Base-by-base conservation (phyloP, 2,329 filamentous ascomycete species). In the Ceratocystis diversiconidia region DNA sequence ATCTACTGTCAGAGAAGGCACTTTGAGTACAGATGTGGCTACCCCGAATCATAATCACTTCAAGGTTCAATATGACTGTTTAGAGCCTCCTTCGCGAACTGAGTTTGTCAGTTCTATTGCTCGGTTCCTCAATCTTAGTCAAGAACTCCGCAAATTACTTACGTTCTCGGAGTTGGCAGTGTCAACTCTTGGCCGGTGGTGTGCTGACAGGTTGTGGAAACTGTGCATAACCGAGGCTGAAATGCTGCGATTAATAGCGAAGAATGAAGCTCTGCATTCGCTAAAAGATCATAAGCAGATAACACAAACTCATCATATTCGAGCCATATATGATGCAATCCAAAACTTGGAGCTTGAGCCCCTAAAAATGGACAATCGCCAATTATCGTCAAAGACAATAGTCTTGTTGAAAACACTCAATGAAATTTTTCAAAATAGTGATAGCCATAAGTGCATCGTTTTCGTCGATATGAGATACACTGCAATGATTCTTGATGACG, bases 381-480 rank as follows among this genome's bases (percentile, higher is more conserved):
- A 79, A 2, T 71, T 95, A 12, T 95, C 91, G 30, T 78, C 84
- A 17, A 99, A 97, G 73, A 85, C 92, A 0, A 74, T 81, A 3
- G 70, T 79, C 4, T 80, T 97, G 0, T 73, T 84, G 25, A 72
- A 77, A 1, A 83, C 85, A 65, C 77, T 97, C 0, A 72, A 74
- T 2, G 74, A 82, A 6, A 80, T 86, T 62, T 96, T 91, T 70
- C 75, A 80, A 41, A 74, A 78, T 1, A 75, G 78, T 2, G 79
- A 78, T 1, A 79, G 84, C 5, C 78, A 80, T 32, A 85, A 86
- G 19, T 95, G 90, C 71, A 95, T 99, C 65, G 83, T 97, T 0
- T 97, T 99, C 73, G 90, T 95, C 0, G 80, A 90, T 68, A 82
- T 87, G 72, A 81, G 91, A 50, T 84, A 88, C 69, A 92, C 90